A percentile compares a stretch with the other conserved stretches of the same genome.
Conservation (phyloP, 805 yeast genomes). For the Ogataea angusta region DNA sequence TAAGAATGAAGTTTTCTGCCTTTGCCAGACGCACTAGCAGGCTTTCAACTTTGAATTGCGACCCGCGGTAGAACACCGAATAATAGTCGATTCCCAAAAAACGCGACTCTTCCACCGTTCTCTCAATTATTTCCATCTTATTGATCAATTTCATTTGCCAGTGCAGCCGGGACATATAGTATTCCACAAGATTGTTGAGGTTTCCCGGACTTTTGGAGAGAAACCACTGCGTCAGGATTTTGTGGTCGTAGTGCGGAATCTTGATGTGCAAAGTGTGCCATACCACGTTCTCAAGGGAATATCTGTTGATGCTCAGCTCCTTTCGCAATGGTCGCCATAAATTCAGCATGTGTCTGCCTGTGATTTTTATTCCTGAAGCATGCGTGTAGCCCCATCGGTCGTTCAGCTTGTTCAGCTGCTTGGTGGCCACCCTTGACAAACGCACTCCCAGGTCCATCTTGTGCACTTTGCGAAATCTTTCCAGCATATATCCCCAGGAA, state of each 20-base stretch:
- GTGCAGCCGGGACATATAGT: slow-evolving; percentile 43
- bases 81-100: slow-evolving; percentile 86
- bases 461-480: slow-evolving; percentile 47
- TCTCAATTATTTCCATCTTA: slow-evolving; percentile 61
- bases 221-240: slow-evolving; percentile 49
- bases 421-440: slow-evolving; percentile 55
- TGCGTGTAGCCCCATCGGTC: slow-evolving; percentile 83
- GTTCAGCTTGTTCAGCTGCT: slow-evolving; percentile 49
- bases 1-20: slow-evolving; percentile 64
- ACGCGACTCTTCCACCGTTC: slow-evolving; percentile 79
- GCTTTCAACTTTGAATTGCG: slow-evolving; percentile 93
- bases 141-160: slow-evolving; percentile 47
- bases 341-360: slow-evolving; percentile 83
- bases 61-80: slow-evolving; percentile 85
- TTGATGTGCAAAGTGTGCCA: slow-evolving; percentile 64
- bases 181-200: slow-evolving; percentile 40
- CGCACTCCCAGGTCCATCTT: slow-evolving; percentile 54
- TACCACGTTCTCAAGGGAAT: slow-evolving; percentile 73
- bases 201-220: slow-evolving; percentile 17
- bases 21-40: slow-evolving; percentile 71
- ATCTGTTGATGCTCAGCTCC: slow-evolving; percentile 61
- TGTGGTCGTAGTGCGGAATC: slow-evolving; percentile 58
- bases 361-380: slow-evolving; percentile 62
- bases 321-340: slow-evolving; percentile 74
- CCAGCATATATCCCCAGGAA: slow-evolving; percentile 90